Base-by-base conservation (phyloP, 495 filamentous ascomycete species). In the Cryomyces minteri region DNA sequence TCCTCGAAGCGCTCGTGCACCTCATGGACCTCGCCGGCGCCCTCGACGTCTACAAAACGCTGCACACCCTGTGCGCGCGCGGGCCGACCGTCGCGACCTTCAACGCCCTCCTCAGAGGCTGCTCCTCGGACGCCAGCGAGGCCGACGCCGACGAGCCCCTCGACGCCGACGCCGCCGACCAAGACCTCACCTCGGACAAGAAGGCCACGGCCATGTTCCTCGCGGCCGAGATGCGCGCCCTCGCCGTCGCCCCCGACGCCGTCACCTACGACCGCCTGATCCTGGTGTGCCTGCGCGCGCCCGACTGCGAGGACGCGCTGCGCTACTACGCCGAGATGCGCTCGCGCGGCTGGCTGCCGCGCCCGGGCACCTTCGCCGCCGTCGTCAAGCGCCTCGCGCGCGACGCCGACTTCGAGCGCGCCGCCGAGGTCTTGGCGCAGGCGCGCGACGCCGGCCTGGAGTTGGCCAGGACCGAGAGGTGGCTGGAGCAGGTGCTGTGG, bases 191-290 rank as follows among this genome's bases (percentile, higher is more conserved):
- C 34, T 9, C 34, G 12, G 34, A 12, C 34, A 37, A 67, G 39
- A 72, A 70, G 44, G 69, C 72, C 41, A 56, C 68, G 1, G 78
- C 76, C 44, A 76, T 79, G 62, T 84, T 84, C 54, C 51, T 90
- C 0, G 70, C 77, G 11, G 66, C 70, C 11, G 88, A 94, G 56
- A 88, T 93, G 78, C 61, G 72, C 0, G 68, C 72, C 18, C 65
- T 80, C 36, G 64, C 66, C 6, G 59, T 88, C 31, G 51, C 65
- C 14, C 77, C 84, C 0, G 66, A 80, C 43, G 52, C 56, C 12
- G 50, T 65, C 37, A 84, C 80, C 2, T 84, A 83, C 52, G 79
- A 88, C 51, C 62, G 70, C 30, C 55, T 92, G 12, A 73, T 88
- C 36, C 59, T 80, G 14, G 70, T 80, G 47, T 84, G 79, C 53